These are phyloP conservation scores for Candida nemodendra DNA, from an alignment of 805 yeast species.

Conservation along the genomic window DNA sequence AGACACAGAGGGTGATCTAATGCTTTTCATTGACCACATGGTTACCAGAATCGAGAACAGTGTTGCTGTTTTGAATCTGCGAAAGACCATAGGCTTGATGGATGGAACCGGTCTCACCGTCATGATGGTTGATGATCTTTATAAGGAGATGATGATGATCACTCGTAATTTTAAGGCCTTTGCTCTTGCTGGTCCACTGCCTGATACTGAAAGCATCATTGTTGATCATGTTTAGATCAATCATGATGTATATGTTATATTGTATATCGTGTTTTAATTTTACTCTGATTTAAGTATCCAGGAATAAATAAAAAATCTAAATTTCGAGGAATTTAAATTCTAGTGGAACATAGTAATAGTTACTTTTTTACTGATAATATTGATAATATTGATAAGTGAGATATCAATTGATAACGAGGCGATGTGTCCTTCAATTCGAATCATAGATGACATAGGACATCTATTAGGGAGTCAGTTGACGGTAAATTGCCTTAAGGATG, in stretches of 20 bases:
- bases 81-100: conserved; percentile 32
- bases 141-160: conserved; percentile 8
- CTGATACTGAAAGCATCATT: background rate
- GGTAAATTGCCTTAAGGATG: conserved; percentile 38
- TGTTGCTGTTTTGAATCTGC: conserved; percentile 43
- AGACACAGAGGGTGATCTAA: conserved; percentile 41
- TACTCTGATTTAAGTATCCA: too few relatives aligned
- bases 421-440: conserved; percentile 5
- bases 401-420: background rate
- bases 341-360: too few relatives aligned
- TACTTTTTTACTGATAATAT: too few relatives aligned
- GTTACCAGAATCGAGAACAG: conserved; percentile 68
- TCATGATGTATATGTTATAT: too few relatives aligned
- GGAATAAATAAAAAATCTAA: too few relatives aligned
- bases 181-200: background rate
- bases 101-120: conserved; percentile 7
- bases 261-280: too few relatives aligned
- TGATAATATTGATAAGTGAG: too few relatives aligned
- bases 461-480: conserved; percentile 29
- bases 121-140: conserved; percentile 25
- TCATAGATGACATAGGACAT: conserved; percentile 2
- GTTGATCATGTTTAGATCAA: too few relatives aligned
- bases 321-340: too few relatives aligned
- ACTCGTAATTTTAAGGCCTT: conserved; percentile 2
- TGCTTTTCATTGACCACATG: conserved; percentile 59